These are phyloP conservation scores for Exophiala spinifera DNA, from an alignment of 2,329 filamentous ascomycete species.

Conservation along the genomic window DNA sequence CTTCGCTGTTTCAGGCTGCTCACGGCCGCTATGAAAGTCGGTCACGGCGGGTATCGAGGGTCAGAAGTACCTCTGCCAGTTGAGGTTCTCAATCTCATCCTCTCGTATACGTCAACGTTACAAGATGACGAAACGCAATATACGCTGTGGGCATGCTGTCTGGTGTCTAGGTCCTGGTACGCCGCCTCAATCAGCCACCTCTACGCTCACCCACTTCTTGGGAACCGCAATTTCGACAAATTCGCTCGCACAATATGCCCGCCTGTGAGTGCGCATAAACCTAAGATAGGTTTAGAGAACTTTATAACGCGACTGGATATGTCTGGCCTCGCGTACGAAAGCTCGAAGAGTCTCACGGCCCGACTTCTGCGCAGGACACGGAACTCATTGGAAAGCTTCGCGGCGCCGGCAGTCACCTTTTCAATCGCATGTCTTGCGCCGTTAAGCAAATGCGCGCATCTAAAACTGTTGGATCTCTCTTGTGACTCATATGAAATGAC, in stretches of 20 bases:
- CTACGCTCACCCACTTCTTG: constrained; percentile 52
- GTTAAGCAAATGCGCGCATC: constrained; percentile 52
- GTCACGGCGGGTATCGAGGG: constrained; percentile 17
- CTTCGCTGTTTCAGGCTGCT: not conserved
- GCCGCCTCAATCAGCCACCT: constrained; percentile 49
- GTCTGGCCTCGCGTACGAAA: constrained; percentile 56
- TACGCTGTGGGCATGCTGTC: constrained; percentile 51
- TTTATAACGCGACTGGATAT: constrained; percentile 54
- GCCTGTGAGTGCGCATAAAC: constrained; percentile 43
- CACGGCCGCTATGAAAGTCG: constrained; percentile 21
- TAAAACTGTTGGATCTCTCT: constrained; percentile 52
- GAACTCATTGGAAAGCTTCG: constrained; percentile 50
- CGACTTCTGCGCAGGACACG: constrained; percentile 56
- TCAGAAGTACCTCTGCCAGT: constrained; percentile 19
- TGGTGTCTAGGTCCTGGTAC: constrained; percentile 58
- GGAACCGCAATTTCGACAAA: constrained; percentile 50
- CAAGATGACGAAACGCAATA: constrained; percentile 37
- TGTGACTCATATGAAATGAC: constrained; percentile 52
- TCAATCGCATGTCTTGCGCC: constrained; percentile 56
- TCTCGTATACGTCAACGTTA: constrained; percentile 3
- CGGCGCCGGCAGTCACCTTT: constrained; percentile 58
- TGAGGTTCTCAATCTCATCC: constrained; percentile 23
- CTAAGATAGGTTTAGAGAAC: constrained; percentile 38
- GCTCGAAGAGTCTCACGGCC: constrained; percentile 56
- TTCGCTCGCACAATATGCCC: constrained; percentile 57